Evolutionary conservation across 2,329 filamentous ascomycete species (phyloP).

Genomic region (Geosmithia morbida): DNA sequence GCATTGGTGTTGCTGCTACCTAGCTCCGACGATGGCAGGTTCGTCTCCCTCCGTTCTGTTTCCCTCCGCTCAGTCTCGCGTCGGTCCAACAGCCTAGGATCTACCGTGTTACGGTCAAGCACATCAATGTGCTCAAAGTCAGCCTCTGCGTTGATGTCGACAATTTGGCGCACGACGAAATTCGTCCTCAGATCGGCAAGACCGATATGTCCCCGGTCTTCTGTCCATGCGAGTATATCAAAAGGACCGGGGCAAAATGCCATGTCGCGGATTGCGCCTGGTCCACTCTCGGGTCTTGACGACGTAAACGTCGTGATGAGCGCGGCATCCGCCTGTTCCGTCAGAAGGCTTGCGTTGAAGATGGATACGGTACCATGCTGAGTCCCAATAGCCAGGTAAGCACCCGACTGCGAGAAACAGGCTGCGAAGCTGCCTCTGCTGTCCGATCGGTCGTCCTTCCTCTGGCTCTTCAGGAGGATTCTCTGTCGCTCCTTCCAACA

Average conservation of each 20-base stretch:
- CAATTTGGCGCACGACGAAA: slow-evolving; percentile 52
- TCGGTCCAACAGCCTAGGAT: slow-evolving; percentile 34
- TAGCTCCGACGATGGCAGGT: background rate
- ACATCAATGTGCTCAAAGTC: slow-evolving; percentile 42
- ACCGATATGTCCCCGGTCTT: slow-evolving; percentile 66
- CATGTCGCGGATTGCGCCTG: slow-evolving; percentile 81
- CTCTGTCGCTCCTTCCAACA: slow-evolving; percentile 36
- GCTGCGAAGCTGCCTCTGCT: slow-evolving; percentile 61
- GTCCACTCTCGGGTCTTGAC: slow-evolving; percentile 53
- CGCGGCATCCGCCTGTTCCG: slow-evolving; percentile 33
- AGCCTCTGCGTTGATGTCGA: slow-evolving; percentile 46
- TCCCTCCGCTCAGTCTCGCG: slow-evolving; percentile 21
- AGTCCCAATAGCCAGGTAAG: slow-evolving; percentile 60
- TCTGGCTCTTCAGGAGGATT: slow-evolving; percentile 44
- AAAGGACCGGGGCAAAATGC: slow-evolving; percentile 80
- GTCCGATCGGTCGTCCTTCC: slow-evolving; percentile 35
- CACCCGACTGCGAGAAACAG: slow-evolving; percentile 59
- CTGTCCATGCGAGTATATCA: slow-evolving; percentile 87
- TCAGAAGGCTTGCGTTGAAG: slow-evolving; percentile 43
- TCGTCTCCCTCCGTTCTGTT: background rate
- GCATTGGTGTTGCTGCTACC: background rate
- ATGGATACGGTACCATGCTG: slow-evolving; percentile 70
- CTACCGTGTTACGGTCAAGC: slow-evolving; percentile 38
- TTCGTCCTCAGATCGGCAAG: slow-evolving; percentile 58
- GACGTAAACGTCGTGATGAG: slow-evolving; percentile 66